These are phyloP conservation scores for Pythium dissotocum DNA, from an alignment of 352 stramenopile species.

Conservation along the genomic window DNA sequence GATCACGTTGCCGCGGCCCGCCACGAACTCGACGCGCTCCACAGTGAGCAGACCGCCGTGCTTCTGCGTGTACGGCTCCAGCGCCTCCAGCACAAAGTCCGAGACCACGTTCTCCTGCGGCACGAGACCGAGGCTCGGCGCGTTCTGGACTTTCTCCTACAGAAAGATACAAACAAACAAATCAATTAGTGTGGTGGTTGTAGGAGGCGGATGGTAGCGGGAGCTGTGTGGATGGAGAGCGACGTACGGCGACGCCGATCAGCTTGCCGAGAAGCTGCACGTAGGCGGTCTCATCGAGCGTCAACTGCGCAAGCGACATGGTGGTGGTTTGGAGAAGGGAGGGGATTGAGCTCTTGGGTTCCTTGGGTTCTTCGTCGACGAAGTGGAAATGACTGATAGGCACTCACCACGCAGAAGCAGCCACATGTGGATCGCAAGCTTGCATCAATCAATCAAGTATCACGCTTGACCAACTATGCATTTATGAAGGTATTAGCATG, in stretches of 20 bases:
- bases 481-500: background rate
- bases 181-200: conserved; percentile 14
- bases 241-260: conserved; percentile 70
- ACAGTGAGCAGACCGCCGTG: conserved; percentile 69
- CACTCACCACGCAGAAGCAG: conserved; percentile 17
- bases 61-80: conserved; percentile 77
- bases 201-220: background rate
- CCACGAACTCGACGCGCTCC: conserved; percentile 83
- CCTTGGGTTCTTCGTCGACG: conserved; percentile 15
- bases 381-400: conserved; percentile 20
- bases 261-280: conserved; percentile 84
- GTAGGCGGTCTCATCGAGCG: conserved; percentile 78
- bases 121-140: conserved; percentile 62
- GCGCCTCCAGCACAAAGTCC: conserved; percentile 83
- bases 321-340: background rate
- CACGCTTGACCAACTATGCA: background rate
- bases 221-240: conserved; percentile 26
- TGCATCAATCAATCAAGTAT: background rate
- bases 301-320: conserved; percentile 40
- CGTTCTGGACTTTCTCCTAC: conserved; percentile 73
- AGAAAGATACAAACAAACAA: background rate
- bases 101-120: conserved; percentile 88
- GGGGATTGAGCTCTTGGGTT: conserved; percentile 3
- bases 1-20: conserved; percentile 89
- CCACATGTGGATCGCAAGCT: background rate